Evolutionary conservation across 2,329 filamentous ascomycete species (phyloP), one percentile per base, ranked within the genome.

Genomic region (Chalara sp.): DNA sequence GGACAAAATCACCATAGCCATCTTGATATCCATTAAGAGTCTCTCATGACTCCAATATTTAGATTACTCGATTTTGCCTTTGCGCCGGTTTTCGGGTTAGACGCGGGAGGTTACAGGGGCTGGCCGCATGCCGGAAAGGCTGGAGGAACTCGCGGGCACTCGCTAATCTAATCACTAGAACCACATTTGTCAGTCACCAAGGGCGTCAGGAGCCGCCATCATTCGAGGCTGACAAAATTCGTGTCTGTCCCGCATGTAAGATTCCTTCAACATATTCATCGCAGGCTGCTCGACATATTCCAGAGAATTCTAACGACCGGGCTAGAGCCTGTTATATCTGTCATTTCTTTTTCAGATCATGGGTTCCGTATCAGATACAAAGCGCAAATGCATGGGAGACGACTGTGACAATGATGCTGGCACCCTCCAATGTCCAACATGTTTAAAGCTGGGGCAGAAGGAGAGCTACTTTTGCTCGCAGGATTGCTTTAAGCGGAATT

Each of bases 401-500:
- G 89, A 95, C 68, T 99, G 93, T 76, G 76, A 80, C 40, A 96
- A 96, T 57, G 85, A 92, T 57, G 91, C 91, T 51, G 85, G 89
- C 54, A 76, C 84, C 49, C 74, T 99, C 44, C 91, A 97, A 70
- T 99, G 93, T 70, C 93, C 93, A 49, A 97, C 89, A 46, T 99
- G 93, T 68, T 78, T 96, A 64, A 96, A 96, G 72, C 75, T 91
- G 43, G 88, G 86, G 49, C 85, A 84, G 62, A 83, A 91, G 66
- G 89, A 93, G 65, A 95, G 89, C 73, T 96, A 84, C 72, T 99
- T 97, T 74, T 99, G 93, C 75, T 90, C 90, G 31, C 93, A 99
- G 70, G 93, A 97, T 62, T 99, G 93, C 76, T 99, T 99, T 74
- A 97, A 96, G 78, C 86, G 84, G 70, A 99, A 90, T 76, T 99